Base-by-base conservation (phyloP, 345 rosid species). In the Eucalyptus erythrocorys region DNA sequence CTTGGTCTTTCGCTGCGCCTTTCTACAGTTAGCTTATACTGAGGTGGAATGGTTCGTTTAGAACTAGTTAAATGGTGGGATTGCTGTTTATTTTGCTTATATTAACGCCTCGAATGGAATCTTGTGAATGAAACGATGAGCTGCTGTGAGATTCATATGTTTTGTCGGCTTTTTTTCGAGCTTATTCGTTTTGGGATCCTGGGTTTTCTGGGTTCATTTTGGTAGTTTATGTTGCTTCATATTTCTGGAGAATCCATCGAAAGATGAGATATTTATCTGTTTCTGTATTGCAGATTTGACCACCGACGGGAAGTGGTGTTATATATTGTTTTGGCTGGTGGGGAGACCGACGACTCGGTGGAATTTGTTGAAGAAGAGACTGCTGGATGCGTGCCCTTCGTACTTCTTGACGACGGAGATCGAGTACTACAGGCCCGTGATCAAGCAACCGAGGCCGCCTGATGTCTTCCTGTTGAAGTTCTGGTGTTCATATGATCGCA, bases 241-340 rank as follows among this genome's bases (percentile, higher is more conserved):
- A 37, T 71, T 10, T 76, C 45, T 37, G 82, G 82, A 19, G 43
- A 59, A 51, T 51, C 45, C 40, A 59, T 51, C 66, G 26, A 86
- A 64, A 48, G n/a, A 49, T 86, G 66, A 34, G 66, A 86, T 53
- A 19, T 86, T 51, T 42, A 43, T 27, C 55, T 48, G 55, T 30
- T 85, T 85, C 55, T 90, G 82, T 87, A 15, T 79, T 71, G 80
- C 71, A 95, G 97, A 95, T 93, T 32, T 91, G 55, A 92, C 94
- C 48, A 95, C 96, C 26, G 97, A 95, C 91, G 95, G 97, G 32
- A 94, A 95, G 89, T 94, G 97, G 96, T 93, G 96, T 93, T 95
- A 94, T 89, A 2, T 94, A 89, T 93, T 94, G 89, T 91, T 94
- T 80, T 94, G 97, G 97, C 96, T 94, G 91, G 91, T 86, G 88